Evolutionary conservation across 208 protist genomes (phyloP).

Genomic region (Leishmania braziliensis): DNA sequence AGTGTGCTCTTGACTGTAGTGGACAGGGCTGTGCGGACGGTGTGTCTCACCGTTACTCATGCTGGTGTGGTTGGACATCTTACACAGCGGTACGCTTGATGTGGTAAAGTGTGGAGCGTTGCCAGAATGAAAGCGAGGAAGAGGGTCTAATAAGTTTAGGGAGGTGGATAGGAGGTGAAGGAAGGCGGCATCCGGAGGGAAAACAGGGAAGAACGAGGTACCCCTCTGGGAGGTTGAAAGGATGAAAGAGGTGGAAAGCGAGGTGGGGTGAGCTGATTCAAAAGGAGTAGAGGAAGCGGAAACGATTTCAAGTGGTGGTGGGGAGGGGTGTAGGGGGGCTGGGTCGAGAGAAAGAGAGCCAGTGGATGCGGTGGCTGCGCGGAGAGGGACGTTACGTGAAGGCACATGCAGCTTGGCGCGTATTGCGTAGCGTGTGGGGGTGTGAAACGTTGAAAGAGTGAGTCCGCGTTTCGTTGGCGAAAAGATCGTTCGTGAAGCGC

Average conservation of each 20-base stretch:
- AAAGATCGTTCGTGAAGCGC: background rate
- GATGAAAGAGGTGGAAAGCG: background rate
- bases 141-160: background rate
- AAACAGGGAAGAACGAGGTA: background rate
- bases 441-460: background rate
- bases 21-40: no score
- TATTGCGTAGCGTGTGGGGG: background rate
- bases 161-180: background rate
- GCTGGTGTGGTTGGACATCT: background rate
- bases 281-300: background rate
- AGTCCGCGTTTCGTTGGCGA: background rate
- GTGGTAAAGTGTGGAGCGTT: background rate
- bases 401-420: background rate
- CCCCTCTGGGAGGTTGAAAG: background rate
- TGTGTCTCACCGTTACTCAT: no score
- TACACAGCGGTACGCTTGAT: background rate
- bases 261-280: background rate
- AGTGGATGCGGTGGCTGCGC: background rate
- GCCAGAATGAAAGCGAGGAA: background rate
- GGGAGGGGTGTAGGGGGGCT: no score
- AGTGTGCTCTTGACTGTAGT: background rate
- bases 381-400: no score
- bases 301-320: background rate
- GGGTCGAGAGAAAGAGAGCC: background rate
- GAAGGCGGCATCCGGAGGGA: background rate